Conservation (phyloP, 192 early-diverging fungal species). For the Allomyces macrogynus region DNA sequence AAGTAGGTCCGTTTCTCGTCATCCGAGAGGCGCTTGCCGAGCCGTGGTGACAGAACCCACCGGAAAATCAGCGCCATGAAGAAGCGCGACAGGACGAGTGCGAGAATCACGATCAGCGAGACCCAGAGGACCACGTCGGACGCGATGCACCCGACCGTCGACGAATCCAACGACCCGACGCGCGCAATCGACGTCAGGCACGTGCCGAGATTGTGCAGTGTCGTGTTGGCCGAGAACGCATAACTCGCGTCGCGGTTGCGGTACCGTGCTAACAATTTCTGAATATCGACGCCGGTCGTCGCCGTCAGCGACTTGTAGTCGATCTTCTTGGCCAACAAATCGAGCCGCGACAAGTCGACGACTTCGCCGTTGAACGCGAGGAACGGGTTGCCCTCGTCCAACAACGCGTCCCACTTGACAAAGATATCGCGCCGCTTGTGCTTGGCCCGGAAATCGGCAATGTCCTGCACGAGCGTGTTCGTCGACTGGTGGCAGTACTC, state of each 20-base stretch:
- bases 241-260: not conserved
- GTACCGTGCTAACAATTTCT: not conserved
- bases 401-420: slow-evolving; percentile 32
- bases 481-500: not conserved
- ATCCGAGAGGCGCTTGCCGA: slow-evolving; percentile 8
- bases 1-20: not conserved
- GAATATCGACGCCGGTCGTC: not conserved
- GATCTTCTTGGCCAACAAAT: not conserved
- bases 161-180: slow-evolving; percentile 58
- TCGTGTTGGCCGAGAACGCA: not conserved
- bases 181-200: slow-evolving; percentile 62
- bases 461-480: not conserved
- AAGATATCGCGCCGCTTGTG: slow-evolving; percentile 33
- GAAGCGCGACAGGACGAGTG: slow-evolving; percentile 19
- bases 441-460: not conserved
- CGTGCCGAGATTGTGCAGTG: slow-evolving; percentile 18
- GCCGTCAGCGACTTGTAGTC: not conserved
- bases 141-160: slow-evolving; percentile 59
- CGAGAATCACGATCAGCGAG: slow-evolving; percentile 33
- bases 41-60: slow-evolving; percentile 16
- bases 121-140: slow-evolving; percentile 60
- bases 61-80: slow-evolving; percentile 24
- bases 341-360: slow-evolving; percentile 34
- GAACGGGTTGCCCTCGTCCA: slow-evolving; percentile 15
- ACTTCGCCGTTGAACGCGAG: slow-evolving; percentile 60